Base-by-base conservation (phyloP, 176 grass and related monocot genomes). In the Phoenix dactylifera region DNA sequence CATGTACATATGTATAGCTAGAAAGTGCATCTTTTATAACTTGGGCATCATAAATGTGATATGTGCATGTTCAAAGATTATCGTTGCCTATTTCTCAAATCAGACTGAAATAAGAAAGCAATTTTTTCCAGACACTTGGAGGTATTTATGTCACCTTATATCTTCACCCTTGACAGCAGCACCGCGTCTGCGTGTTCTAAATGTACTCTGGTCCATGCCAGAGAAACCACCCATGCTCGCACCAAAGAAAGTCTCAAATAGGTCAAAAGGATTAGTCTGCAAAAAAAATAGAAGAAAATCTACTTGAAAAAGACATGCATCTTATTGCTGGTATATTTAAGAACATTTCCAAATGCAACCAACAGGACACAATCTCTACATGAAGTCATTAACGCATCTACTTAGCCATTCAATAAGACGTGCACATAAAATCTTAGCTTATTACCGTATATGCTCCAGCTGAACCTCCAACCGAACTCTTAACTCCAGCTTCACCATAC, bases 241-340 rank as follows among this genome's bases (percentile, higher is more conserved):
- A 69, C 93, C 93, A 54, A 97, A 97, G 71, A 97, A 97, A 71
- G 84, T 88, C 63, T 97, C 87, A 26, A 97, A 97, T 50, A 97
- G 80, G 82, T 97, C 93, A 30, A 97, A 97, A 58, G 93, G 92
- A 88, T 97, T 97, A 28, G 81, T 83, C 92, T 97, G 78, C 66
- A 22, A 10, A 51, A 66, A 65, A 39, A 19, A 72, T 20, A 80
- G 60, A n/a, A 29, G 24, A 62, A 26, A 35, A 68, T 55, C 2
- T 35, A 22, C 18, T 26, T 68, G n/a, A 55, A 55, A 44, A 44
- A 12, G 35, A 2, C 35, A 44, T 44, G 7, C 35, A 14, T 9
- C 35, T 44, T 44, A 9, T 6, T 44, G 35, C 35, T 44, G 35
- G 35, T 44, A 12, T 10, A 9, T 44, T 44, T 44, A 44, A 44